A percentile compares a stretch with the other conserved stretches of the same genome.
Conservation (phyloP, 768 basidiomycete species). For the Lactarius tabidus region DNA sequence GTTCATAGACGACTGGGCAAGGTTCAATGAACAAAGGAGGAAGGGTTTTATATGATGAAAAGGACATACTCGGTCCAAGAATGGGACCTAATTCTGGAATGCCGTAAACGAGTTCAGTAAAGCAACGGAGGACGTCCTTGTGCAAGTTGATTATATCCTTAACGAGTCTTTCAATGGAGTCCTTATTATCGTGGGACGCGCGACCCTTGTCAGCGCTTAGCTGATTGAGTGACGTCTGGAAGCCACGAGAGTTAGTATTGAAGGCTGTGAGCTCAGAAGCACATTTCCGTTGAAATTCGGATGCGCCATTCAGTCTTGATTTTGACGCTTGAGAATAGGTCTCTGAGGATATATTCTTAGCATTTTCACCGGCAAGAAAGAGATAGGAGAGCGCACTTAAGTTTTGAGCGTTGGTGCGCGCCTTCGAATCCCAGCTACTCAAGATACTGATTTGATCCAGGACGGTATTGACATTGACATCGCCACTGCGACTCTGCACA, state of each 20-base stretch:
- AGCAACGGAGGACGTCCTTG: slow-evolving; percentile 43
- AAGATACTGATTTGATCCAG: slow-evolving; percentile 29
- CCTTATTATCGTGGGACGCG: slow-evolving; percentile 44
- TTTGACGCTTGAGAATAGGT: slow-evolving; percentile 31
- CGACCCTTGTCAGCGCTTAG: slow-evolving; percentile 45
- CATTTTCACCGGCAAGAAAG: neutral
- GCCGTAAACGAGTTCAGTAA: slow-evolving; percentile 34
- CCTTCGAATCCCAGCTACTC: slow-evolving; percentile 27
- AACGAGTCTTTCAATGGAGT: slow-evolving; percentile 44
- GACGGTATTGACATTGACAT: slow-evolving; percentile 20
- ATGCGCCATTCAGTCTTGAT: slow-evolving; percentile 29
- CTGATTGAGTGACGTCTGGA: slow-evolving; percentile 31
- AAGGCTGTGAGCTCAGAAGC: slow-evolving; percentile 35
- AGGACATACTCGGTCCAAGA: slow-evolving; percentile 47
- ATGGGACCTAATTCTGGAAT: slow-evolving; percentile 47
- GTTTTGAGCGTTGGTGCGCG: slow-evolving; percentile 28
- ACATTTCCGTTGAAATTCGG: slow-evolving; percentile 42
- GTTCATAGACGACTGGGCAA: slow-evolving; percentile 48
- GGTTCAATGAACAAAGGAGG: slow-evolving; percentile 1
- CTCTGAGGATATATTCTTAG: slow-evolving; percentile 6
- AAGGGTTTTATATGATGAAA: neutral
- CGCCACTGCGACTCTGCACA: slow-evolving; percentile 13
- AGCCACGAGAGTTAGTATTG: slow-evolving; percentile 34
- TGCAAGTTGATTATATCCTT: slow-evolving; percentile 46
- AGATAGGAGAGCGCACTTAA: slow-evolving; percentile 28